A percentile compares a stretch with the other conserved stretches of the same genome.
These are phyloP conservation scores for Chytriomyces hyalinus DNA, from an alignment of 192 early-diverging fungal species.

Conservation along the genomic window DNA sequence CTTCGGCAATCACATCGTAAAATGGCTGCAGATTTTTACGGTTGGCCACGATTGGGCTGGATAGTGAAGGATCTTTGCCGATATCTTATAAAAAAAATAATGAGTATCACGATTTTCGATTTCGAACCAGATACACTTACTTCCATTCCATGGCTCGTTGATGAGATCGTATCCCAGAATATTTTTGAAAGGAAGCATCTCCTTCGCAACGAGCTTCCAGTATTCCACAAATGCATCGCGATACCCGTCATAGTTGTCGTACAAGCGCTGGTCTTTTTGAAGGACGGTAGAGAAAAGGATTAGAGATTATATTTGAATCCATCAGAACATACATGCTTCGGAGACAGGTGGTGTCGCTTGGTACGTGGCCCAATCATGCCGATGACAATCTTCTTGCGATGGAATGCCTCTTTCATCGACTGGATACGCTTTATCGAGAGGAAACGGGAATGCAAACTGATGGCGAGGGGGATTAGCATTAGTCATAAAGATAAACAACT, in stretches of 20 bases:
- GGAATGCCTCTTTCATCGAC: conserved; percentile 30
- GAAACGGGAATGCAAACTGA: conserved; percentile 35
- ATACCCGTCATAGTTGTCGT: conserved; percentile 61
- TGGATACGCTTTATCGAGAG: conserved; percentile 16
- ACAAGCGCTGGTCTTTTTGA: conserved; percentile 37
- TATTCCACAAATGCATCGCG: conserved; percentile 62
- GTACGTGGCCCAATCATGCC: conserved; percentile 34
- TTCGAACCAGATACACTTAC: neutral
- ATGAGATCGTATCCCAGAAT: conserved; percentile 65
- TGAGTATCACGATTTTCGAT: neutral
- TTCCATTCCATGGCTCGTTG: conserved; percentile 59
- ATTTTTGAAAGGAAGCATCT: conserved; percentile 51
- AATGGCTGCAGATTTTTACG: conserved; percentile 35
- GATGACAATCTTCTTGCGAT: conserved; percentile 17
- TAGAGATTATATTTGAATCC: neutral
- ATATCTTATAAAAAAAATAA: conserved; percentile 21
- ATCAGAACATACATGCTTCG: conserved; percentile 44
- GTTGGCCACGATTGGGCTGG: conserved; percentile 23
- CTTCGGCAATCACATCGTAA: conserved; percentile 29
- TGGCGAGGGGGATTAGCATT: neutral
- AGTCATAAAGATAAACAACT: no score
- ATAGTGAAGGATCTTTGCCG: conserved; percentile 25
- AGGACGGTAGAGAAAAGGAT: neutral
- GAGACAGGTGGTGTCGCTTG: conserved; percentile 46
- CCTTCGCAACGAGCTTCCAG: conserved; percentile 59